A percentile compares a stretch with the other conserved stretches of the same genome.
Conservation (phyloP, 768 basidiomycete species). For the Hortiboletus flavorubellus region DNA sequence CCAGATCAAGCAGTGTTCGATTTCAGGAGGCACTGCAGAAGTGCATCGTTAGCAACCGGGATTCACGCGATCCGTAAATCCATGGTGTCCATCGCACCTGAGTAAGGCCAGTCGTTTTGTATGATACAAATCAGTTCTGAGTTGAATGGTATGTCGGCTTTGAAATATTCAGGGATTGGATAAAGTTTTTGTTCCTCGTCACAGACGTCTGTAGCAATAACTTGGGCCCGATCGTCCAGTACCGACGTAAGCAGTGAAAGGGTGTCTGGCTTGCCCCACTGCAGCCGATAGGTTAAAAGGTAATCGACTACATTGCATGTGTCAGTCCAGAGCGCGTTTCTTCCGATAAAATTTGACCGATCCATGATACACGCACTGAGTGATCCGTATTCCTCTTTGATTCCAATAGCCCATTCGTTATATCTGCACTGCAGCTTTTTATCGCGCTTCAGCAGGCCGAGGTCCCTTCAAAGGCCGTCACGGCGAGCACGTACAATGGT, state of each 20-base stretch:
- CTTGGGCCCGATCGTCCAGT: slow-evolving; percentile 35
- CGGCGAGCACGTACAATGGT: neutral
- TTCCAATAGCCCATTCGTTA: slow-evolving; percentile 50
- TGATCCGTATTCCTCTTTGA: slow-evolving; percentile 61
- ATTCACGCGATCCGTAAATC: neutral
- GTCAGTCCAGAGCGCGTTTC: neutral
- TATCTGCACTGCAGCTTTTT: slow-evolving; percentile 67
- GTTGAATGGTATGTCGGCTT: slow-evolving; percentile 48
- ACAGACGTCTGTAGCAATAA: slow-evolving; percentile 18
- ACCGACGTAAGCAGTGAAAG: slow-evolving; percentile 57
- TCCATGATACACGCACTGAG: slow-evolving; percentile 45
- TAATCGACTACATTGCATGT: slow-evolving; percentile 53
- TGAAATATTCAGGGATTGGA: slow-evolving; percentile 56
- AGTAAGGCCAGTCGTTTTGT: slow-evolving; percentile 88
- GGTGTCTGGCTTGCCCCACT: slow-evolving; percentile 71
- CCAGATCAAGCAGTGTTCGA: slow-evolving; percentile 80
- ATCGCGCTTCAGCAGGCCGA: slow-evolving; percentile 77
- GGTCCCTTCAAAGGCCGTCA: slow-evolving; percentile 49
- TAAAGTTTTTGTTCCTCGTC: neutral
- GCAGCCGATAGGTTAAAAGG: slow-evolving; percentile 62
- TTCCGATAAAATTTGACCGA: neutral
- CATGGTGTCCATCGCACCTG: slow-evolving; percentile 42
- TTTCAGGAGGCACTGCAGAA: slow-evolving; percentile 55
- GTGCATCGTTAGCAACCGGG: neutral
- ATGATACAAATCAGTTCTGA: slow-evolving; percentile 63